Percentiles rank a stretch among this genome's conserved stretches.
These are phyloP conservation scores for Plenodomus tracheiphilus DNA, from an alignment of 2,329 filamentous ascomycete genomes.

Conservation along the genomic window DNA sequence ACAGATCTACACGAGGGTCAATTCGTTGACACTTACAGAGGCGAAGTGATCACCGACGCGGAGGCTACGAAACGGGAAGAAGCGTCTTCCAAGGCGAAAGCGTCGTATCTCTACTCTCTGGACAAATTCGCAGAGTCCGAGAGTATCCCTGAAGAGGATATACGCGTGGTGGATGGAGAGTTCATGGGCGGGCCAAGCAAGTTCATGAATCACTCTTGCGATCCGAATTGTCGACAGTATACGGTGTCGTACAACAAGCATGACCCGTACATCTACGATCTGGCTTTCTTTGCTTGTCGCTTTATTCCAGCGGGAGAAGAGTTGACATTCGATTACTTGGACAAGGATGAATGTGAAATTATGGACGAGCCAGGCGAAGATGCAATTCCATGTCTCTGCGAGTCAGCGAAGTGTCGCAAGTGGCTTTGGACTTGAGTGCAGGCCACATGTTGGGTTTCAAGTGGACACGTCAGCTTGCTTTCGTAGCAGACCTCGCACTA, in stretches of 20 bases:
- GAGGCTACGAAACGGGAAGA: constrained; percentile 68
- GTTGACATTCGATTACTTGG: constrained; percentile 79
- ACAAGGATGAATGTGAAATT: constrained; percentile 61
- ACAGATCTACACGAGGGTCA: constrained; percentile 70
- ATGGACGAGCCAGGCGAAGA: constrained; percentile 55
- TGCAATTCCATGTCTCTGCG: constrained; percentile 57
- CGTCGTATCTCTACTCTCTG: constrained; percentile 77
- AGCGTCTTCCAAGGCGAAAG: constrained; percentile 63
- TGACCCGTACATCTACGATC: constrained; percentile 73
- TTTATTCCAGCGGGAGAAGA: constrained; percentile 69
- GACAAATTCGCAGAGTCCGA: constrained; percentile 75
- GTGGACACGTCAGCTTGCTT: too few relatives aligned
- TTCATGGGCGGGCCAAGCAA: constrained; percentile 77
- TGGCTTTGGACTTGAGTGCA: constrained; percentile 62
- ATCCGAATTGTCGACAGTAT: constrained; percentile 79
- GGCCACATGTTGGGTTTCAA: too few relatives aligned
- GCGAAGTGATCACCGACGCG: constrained; percentile 56
- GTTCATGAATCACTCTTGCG: constrained; percentile 83
- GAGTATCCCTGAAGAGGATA: constrained; percentile 48
- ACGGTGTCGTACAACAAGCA: constrained; percentile 77
- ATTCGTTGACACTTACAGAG: constrained; percentile 79
- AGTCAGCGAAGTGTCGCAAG: constrained; percentile 67
- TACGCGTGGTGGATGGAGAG: constrained; percentile 65
- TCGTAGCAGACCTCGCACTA: too few relatives aligned
- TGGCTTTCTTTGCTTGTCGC: constrained; percentile 73